Conservation (phyloP, 202 grass and related monocot genomes). For the Carex arenaria region DNA sequence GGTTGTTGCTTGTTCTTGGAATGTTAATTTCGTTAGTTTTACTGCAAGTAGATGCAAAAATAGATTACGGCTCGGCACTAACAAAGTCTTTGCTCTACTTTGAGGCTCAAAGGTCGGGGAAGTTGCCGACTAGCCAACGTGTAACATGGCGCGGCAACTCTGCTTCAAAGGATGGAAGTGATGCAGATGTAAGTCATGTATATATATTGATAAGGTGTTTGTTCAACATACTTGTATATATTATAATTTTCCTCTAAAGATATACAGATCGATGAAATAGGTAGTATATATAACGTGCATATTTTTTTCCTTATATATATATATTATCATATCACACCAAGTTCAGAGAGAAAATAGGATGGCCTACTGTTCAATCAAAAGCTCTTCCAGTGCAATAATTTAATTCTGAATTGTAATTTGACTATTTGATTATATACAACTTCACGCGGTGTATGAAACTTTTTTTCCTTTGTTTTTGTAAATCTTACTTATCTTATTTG, state of each 20-base stretch:
- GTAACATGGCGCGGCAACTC: slow-evolving; percentile 29
- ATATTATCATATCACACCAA: background rate
- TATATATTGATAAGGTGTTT: background rate
- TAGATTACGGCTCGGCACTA: slow-evolving; percentile 25
- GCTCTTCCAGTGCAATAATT: too few relatives aligned
- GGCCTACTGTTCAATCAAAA: too few relatives aligned
- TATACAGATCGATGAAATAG: background rate
- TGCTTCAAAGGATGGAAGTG: slow-evolving; percentile 25
- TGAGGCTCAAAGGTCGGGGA: slow-evolving; percentile 36
- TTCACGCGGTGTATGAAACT: background rate
- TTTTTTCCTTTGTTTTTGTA: too few relatives aligned
- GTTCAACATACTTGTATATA: background rate
- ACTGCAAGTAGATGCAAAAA: slow-evolving; percentile 6
- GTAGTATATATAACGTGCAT: background rate
- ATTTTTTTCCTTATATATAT: background rate
- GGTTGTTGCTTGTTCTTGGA: slow-evolving; percentile 9
- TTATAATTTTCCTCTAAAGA: background rate
- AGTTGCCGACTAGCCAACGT: slow-evolving; percentile 21
- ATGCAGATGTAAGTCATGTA: slow-evolving; percentile 21
- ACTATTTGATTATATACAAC: background rate
- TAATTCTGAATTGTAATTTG: background rate
- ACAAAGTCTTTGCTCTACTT: slow-evolving; percentile 32
- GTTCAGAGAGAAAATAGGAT: background rate
- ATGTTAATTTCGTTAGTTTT: background rate
- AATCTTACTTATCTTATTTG: background rate